Base-by-base conservation (phyloP, 2,329 filamentous ascomycete species). In the Ustilaginoidea virens region DNA sequence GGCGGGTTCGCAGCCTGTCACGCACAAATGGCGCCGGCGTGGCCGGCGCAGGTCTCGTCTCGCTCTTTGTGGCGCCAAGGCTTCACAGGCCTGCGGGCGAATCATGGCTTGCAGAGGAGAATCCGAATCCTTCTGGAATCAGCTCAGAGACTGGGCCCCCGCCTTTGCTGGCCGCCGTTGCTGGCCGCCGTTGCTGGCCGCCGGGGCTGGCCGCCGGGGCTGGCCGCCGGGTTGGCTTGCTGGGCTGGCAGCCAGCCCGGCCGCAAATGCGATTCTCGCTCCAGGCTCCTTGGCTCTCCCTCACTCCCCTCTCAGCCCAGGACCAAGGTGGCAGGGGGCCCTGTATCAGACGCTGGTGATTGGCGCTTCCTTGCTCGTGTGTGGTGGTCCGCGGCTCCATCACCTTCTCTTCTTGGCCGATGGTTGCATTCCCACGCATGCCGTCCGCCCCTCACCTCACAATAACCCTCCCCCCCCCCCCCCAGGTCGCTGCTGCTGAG, bases 361-460 rank as follows among this genome's bases (percentile, higher is more conserved):
- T 36, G 33, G 33, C 31, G 28, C 11, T 25, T 17, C 14, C 10
- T 9, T 25, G 15, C 19, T 31, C 28, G 33, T 28, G 27, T 30
- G 33, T 28, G 28, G 28, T 31, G 25, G 27, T 20, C 31, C 26
- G 11, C 31, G 30, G 28, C 27, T 26, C 19, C 23, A 27, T 33
- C 31, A 36, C 33, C 33, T 36, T 36, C 33, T 36, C 29, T 27
- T 36, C 28, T 28, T 33, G 33, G 33, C 25, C 25, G 22, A 31
- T 26, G 7, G 33, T 33, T 22, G 31, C 31, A 29, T 35, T 25
- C 18, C 31, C 31, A 30, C 19, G 23, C 24, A 25, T 30, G 12
- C 26, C 25, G 16, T 17, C 27, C 11, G 30, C 19, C 30, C n/a
- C n/a, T n/a, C n/a, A n/a, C n/a, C n/a, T n/a, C n/a, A n/a, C n/a